Percentiles rank a stretch among this genome's conserved stretches.
Evolutionary conservation across 2,329 filamentous ascomycete species (phyloP).

Genomic region (Phyllosticta citriasiana): DNA sequence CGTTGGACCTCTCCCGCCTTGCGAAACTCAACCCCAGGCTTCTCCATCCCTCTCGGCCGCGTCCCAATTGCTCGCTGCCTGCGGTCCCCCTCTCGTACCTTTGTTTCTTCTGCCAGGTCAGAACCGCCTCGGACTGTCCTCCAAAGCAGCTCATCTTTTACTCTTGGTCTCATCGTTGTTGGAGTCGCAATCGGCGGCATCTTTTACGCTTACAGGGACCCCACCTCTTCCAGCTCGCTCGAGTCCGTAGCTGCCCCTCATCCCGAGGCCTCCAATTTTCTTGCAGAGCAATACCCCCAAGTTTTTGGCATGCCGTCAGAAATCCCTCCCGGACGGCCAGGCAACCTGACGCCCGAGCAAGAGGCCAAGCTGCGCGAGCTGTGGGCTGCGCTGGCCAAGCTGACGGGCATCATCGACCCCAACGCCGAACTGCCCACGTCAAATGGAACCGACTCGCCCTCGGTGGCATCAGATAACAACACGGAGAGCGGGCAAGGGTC

Average conservation of each 20-base stretch:
- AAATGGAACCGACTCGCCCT: slow-evolving; percentile 11
- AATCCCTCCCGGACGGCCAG: slow-evolving; percentile 60
- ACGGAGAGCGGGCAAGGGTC: slow-evolving; percentile 13
- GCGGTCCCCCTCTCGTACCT: not conserved
- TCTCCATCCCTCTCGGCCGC: not conserved
- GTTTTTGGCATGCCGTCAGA: slow-evolving; percentile 11
- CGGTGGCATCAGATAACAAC: slow-evolving; percentile 10
- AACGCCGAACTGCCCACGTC: slow-evolving; percentile 74
- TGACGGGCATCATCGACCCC: slow-evolving; percentile 29
- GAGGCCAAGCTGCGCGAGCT: slow-evolving; percentile 80
- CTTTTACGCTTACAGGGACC: slow-evolving; percentile 14
- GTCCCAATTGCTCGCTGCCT: not conserved
- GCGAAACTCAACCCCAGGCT: not conserved
- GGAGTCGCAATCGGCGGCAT: slow-evolving; percentile 25
- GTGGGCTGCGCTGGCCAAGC: slow-evolving; percentile 54
- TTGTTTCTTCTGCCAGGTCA: not conserved
- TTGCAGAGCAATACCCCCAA: not conserved
- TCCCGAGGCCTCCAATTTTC: not conserved
- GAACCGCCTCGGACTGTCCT: not conserved
- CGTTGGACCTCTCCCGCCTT: not conserved
- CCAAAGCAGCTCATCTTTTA: slow-evolving; percentile 17
- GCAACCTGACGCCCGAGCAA: slow-evolving; percentile 81
- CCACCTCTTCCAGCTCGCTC: slow-evolving; percentile 13
- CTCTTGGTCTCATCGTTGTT: slow-evolving; percentile 21
- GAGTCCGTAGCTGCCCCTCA: not conserved